Percentiles rank a stretch among this genome's conserved stretches.
phyloP scores from a whole-genome alignment of 805 yeast species.

The Isabelozyma rhagii region DNA sequence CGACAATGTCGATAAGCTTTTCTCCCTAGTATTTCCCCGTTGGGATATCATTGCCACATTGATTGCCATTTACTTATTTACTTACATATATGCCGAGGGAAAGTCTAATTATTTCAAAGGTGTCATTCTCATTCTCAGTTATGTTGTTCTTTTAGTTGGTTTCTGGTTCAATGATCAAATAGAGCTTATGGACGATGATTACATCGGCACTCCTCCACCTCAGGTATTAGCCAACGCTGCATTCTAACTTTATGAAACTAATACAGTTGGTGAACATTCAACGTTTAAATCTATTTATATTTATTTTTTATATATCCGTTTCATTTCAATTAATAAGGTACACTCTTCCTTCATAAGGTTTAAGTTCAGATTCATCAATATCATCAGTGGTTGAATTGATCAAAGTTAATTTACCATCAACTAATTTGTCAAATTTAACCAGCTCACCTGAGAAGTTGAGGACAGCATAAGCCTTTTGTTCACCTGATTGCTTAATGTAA shows the following conservation, averaged over 20 bases:
- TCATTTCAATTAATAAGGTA: conserved; percentile 15
- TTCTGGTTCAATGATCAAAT: conserved; percentile 61
- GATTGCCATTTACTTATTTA: conserved; percentile 82
- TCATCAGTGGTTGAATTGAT: conserved; percentile 24
- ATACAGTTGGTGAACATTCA: too few species aligned
- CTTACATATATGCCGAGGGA: conserved; percentile 95
- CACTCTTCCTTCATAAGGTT: conserved; percentile 46
- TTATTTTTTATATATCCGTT: background rate
- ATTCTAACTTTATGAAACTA: background rate
- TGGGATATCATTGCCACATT: conserved; percentile 92
- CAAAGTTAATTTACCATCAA: conserved; percentile 20
- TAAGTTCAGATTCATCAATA: conserved; percentile 20
- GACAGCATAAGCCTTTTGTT: conserved; percentile 32
- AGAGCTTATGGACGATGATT: conserved; percentile 28
- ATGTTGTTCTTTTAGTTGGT: conserved; percentile 72
- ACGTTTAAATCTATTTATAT: too few species aligned
- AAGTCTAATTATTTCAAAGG: conserved; percentile 96
- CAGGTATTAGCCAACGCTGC: background rate
- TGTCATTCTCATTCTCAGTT: conserved; percentile 75
- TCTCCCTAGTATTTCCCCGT: conserved; percentile 85
- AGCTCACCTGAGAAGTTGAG: conserved; percentile 40
- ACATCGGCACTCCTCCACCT: conserved; percentile 1
- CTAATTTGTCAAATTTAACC: conserved; percentile 24
- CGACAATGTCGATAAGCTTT: conserved; percentile 46
- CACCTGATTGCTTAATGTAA: conserved; percentile 34